These are phyloP conservation scores for Casuarina glauca DNA, from an alignment of 306 rosid genomes.

Conservation along the genomic window DNA sequence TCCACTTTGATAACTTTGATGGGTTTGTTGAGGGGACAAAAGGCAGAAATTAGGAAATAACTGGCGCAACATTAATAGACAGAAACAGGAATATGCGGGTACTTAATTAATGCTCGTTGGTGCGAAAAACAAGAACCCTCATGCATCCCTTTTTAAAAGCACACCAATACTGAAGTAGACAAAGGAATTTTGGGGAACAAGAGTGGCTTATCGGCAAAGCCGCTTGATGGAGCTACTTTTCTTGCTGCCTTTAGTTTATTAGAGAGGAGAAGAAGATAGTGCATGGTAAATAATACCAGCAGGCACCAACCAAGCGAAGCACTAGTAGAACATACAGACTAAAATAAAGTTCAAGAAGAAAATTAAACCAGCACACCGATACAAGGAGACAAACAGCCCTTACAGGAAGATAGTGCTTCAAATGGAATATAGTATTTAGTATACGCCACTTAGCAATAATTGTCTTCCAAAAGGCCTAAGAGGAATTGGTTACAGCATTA, in stretches of 20 bases:
- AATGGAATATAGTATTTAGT: constrained; percentile 7
- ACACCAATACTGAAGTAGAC: constrained; percentile 26
- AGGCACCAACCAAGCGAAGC: constrained; percentile 3
- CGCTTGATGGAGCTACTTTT: neutral
- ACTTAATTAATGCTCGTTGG: neutral
- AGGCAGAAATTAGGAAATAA: constrained; percentile 42
- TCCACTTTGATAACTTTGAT: constrained; percentile 53
- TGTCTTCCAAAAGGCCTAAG: constrained; percentile 23
- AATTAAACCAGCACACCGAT: neutral
- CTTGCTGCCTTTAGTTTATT: constrained; percentile 4
- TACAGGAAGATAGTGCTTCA: constrained; percentile 15
- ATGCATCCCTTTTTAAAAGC: constrained; percentile 30
- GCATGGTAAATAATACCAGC: neutral
- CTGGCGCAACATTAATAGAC: constrained; percentile 26
- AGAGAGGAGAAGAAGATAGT: neutral
- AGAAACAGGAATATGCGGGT: constrained; percentile 25
- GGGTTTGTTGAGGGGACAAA: constrained; percentile 59
- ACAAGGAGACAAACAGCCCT: constrained; percentile 24
- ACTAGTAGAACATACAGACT: neutral
- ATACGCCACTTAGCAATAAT: constrained; percentile 18
- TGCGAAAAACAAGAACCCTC: constrained; percentile 35
- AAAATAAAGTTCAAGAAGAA: neutral
- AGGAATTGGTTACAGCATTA: constrained; percentile 15
- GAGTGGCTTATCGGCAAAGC: constrained; percentile 14
- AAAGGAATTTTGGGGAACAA: constrained; percentile 46